Conservation (phyloP, 306 rosid species). For the Fragaria vesca region DNA sequence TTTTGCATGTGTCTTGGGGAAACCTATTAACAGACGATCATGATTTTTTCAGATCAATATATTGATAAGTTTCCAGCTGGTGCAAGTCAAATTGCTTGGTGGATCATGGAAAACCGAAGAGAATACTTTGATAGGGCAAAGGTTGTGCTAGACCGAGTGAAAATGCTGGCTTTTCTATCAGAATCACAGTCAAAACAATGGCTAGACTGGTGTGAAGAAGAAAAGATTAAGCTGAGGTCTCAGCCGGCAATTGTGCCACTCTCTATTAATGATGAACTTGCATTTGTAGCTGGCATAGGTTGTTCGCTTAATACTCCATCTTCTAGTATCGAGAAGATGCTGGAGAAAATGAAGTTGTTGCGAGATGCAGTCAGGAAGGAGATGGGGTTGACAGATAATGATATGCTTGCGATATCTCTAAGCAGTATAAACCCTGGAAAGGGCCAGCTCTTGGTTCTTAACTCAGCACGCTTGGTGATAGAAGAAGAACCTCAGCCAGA, state of each 20-base stretch:
- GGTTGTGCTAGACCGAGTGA: conserved; percentile 61
- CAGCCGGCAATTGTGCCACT: conserved; percentile 69
- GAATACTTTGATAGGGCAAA: conserved; percentile 87
- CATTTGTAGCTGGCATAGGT: conserved; percentile 71
- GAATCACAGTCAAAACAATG: conserved; percentile 79
- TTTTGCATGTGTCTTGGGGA: background rate
- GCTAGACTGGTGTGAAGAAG: conserved; percentile 82
- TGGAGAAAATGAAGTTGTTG: conserved; percentile 52
- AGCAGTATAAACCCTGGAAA: conserved; percentile 92
- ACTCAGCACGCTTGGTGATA: conserved; percentile 51
- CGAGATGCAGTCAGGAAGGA: conserved; percentile 68
- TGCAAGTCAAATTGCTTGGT: conserved; percentile 87
- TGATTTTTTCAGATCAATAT: conserved; percentile 56
- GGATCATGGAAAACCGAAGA: conserved; percentile 91
- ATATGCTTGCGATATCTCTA: conserved; percentile 74
- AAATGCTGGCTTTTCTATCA: conserved; percentile 64
- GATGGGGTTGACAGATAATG: conserved; percentile 68
- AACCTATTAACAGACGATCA: background rate
- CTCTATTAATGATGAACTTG: conserved; percentile 80
- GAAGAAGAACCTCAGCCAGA: conserved; percentile 36
- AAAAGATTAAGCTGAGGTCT: conserved; percentile 54
- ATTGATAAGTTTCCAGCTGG: conserved; percentile 75
- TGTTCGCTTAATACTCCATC: conserved; percentile 86
- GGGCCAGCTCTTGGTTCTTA: conserved; percentile 82
- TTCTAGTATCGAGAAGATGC: conserved; percentile 52